phyloP scores from a whole-genome alignment of 192 early-diverging fungal genomes.

The Backusella circina region DNA sequence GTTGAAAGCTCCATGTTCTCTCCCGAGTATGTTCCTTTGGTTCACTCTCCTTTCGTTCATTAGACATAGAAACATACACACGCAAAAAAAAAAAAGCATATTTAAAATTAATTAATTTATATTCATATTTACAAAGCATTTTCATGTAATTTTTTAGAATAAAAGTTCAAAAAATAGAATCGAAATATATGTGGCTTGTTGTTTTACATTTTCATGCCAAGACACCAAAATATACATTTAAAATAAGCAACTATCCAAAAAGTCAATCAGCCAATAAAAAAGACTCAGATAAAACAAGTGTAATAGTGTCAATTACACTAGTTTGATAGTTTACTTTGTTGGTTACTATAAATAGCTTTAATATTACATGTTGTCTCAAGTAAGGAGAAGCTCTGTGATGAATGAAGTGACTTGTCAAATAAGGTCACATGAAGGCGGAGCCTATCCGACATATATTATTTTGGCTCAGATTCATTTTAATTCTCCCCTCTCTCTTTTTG shows the following conservation, averaged over 20 bases:
- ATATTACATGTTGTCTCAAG: no score
- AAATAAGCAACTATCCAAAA: not conserved
- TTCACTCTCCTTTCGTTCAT: conserved; percentile 17
- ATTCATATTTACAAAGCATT: not conserved
- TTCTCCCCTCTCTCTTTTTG: not conserved
- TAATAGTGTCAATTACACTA: no score
- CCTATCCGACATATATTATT: not conserved
- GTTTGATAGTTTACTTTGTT: no score
- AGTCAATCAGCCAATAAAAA: not conserved
- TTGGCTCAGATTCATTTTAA: not conserved
- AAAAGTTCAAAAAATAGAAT: not conserved
- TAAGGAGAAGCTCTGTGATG: no score
- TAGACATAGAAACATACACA: not conserved
- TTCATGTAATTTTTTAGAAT: not conserved
- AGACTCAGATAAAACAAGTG: no score
- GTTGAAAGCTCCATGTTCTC: conserved; percentile 52
- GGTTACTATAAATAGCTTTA: not conserved
- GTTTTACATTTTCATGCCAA: not conserved
- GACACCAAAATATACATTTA: not conserved
- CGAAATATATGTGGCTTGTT: not conserved
- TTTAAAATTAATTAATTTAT: conserved; percentile 1
- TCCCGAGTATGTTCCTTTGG: conserved; percentile 46
- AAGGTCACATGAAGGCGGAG: conserved; percentile 1
- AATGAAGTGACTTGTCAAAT: not conserved
- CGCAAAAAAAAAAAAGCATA: not conserved